phyloP scores from a whole-genome alignment of 2,329 filamentous ascomycete genomes.

The Biscogniauxia mediterranea region DNA sequence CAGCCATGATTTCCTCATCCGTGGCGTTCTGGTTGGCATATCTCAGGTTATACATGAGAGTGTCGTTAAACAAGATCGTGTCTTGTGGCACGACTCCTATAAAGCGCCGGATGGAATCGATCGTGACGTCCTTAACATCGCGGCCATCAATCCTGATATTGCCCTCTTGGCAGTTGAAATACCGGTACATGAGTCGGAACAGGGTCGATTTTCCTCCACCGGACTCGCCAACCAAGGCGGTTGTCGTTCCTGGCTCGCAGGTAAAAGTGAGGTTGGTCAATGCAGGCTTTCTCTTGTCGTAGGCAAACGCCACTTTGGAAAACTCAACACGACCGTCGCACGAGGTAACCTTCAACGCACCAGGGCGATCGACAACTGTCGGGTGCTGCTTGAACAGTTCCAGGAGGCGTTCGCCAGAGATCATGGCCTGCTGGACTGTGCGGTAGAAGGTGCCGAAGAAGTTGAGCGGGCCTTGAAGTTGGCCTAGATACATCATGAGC shows the following conservation, averaged over 20 bases:
- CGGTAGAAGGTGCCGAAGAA: conserved; percentile 95
- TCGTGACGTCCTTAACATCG: conserved; percentile 82
- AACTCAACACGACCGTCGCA: conserved; percentile 85
- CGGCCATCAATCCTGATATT: conserved; percentile 81
- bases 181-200: conserved; percentile 92
- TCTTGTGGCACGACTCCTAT: conserved; percentile 98
- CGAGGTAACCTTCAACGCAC: conserved; percentile 58
- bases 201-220: conserved; percentile 96
- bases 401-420: conserved; percentile 90
- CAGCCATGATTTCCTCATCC: conserved; percentile 77
- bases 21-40: conserved; percentile 82
- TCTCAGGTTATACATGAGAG: conserved; percentile 89
- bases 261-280: conserved; percentile 81
- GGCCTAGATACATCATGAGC: conserved; percentile 74
- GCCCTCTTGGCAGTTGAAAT: conserved; percentile 83
- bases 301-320: conserved; percentile 86
- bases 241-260: conserved; percentile 86
- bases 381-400: conserved; percentile 96
- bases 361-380: conserved; percentile 77
- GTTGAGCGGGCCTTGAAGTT: conserved; percentile 77
- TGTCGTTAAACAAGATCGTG: conserved; percentile 91
- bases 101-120: conserved; percentile 85
- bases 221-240: conserved; percentile 92
- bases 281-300: conserved; percentile 82
- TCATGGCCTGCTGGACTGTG: conserved; percentile 94